Evolutionary conservation across 345 rosid genomes (phyloP).

Genomic region (Hibiscus mutabilis): DNA sequence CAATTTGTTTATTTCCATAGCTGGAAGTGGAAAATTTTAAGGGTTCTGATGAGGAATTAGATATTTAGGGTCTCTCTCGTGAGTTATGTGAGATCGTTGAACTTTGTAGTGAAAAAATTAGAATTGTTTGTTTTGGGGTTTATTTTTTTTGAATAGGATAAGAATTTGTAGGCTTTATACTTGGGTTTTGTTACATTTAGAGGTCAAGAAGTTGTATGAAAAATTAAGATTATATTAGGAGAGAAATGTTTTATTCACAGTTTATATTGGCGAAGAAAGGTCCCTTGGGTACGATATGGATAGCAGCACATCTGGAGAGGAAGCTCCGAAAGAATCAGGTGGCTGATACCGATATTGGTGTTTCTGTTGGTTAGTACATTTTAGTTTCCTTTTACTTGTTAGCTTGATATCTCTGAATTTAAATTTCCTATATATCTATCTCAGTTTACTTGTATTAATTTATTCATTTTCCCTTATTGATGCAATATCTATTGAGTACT

Average conservation of each 20-base stretch:
- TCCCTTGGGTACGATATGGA: conserved; percentile 99
- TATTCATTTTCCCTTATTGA: not conserved
- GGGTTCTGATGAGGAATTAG: conserved; percentile 13
- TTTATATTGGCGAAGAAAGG: conserved; percentile 99
- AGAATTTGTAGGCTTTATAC: not conserved
- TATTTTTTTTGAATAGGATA: conserved; percentile 12
- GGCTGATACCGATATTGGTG: conserved; percentile 95
- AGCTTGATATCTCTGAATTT: not conserved
- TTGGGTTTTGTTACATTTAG: not conserved
- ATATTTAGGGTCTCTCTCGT: conserved; percentile 12
- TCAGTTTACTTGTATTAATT: not conserved
- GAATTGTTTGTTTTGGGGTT: conserved; percentile 3
- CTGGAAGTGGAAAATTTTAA: not conserved
- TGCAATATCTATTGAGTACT: not conserved
- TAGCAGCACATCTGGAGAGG: conserved; percentile 98
- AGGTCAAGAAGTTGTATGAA: conserved; percentile 19
- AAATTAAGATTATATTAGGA: conserved; percentile 21
- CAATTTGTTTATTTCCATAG: not conserved
- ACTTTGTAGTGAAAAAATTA: not conserved
- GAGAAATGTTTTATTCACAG: conserved; percentile 93
- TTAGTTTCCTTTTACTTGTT: not conserved
- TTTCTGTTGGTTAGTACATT: conserved; percentile 79
- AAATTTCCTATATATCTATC: not conserved
- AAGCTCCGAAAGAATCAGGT: conserved; percentile 99
- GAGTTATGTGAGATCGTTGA: conserved; percentile 1